These are phyloP conservation scores for Arctostaphylos glauca DNA, from an alignment of 148 eudicot genomes.

Conservation along the genomic window DNA sequence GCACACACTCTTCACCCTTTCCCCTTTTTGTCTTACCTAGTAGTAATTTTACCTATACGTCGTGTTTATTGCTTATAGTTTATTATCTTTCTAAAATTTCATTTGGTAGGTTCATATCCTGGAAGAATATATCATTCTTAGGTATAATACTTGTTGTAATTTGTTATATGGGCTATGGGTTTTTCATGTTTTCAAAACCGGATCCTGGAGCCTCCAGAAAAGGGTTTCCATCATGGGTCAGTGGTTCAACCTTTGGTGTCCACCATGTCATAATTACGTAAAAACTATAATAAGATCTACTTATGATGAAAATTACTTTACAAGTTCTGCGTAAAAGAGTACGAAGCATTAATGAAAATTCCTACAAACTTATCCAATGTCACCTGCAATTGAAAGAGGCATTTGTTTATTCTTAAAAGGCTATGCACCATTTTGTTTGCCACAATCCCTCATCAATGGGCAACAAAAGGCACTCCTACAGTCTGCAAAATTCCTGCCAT, in stretches of 20 bases:
- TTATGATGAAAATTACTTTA: not conserved
- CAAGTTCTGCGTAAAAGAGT: not conserved
- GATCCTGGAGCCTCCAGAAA: not conserved
- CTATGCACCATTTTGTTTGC: not conserved
- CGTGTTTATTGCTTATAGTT: not conserved
- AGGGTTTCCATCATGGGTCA: not conserved
- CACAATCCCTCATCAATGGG: not conserved
- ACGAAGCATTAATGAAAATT: not conserved
- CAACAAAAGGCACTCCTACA: not conserved
- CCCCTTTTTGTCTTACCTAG: not conserved
- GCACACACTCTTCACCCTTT: too few species aligned
- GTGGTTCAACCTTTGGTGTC: not conserved
- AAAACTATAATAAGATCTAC: not conserved
- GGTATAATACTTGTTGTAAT: not conserved
- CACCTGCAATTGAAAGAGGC: not conserved
- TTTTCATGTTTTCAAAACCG: not conserved
- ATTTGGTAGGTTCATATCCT: constrained; percentile 4
- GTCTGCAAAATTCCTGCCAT: not conserved
- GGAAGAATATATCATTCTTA: not conserved
- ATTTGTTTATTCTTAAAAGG: not conserved
- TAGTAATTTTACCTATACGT: not conserved
- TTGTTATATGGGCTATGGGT: not conserved
- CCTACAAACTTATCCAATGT: not conserved
- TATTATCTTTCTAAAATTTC: not conserved
- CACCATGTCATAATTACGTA: not conserved